Evolutionary conservation across 2,329 filamentous ascomycete species (phyloP).

Genomic region (Stemphylium vesicarium): DNA sequence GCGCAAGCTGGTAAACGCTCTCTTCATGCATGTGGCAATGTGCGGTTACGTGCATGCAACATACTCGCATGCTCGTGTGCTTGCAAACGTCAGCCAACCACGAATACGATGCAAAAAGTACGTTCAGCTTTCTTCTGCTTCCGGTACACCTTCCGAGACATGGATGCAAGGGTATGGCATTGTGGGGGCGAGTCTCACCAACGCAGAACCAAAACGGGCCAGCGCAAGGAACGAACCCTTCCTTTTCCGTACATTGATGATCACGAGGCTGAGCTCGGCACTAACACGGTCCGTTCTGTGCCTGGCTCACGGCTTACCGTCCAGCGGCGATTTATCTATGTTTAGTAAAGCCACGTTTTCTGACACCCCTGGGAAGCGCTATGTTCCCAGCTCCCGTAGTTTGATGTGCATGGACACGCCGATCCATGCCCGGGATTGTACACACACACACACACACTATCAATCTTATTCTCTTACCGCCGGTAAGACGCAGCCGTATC

Average conservation of each 20-base stretch:
- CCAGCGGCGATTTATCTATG: constrained; percentile 12
- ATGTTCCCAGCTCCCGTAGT: constrained; percentile 3
- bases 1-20: background rate
- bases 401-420: background rate
- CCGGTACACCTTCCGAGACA: background rate
- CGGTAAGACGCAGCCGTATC: background rate
- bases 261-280: background rate
- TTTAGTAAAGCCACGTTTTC: constrained; percentile 7
- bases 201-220: background rate
- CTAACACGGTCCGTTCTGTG: background rate
- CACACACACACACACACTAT: background rate
- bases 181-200: background rate
- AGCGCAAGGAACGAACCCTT: background rate
- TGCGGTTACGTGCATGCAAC: constrained; percentile 7
- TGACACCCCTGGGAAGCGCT: background rate
- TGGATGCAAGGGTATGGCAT: background rate
- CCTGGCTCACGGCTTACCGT: background rate
- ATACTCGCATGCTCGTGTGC: constrained; percentile 4
- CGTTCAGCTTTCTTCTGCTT: background rate
- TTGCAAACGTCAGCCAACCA: background rate
- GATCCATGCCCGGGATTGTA: constrained; percentile 3
- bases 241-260: background rate
- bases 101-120: background rate
- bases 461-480: background rate
- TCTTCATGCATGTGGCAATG: constrained; percentile 1